Evolutionary conservation across 2,329 filamentous ascomycete species (phyloP), one percentile per base, ranked within the genome.

Genomic region (Beauveria bassiana): DNA sequence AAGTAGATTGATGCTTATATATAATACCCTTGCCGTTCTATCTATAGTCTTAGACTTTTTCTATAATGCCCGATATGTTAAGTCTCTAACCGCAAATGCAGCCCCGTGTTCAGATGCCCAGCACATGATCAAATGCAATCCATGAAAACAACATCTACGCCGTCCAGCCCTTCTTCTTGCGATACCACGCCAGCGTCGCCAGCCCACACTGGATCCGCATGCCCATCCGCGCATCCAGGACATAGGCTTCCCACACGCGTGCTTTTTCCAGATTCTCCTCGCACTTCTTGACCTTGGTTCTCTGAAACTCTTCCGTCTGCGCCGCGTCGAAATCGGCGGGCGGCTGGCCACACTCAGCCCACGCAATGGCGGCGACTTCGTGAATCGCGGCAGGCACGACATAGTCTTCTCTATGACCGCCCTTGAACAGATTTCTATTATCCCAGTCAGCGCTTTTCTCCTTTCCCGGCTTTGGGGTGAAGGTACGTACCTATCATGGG

Each of bases 321-420:
- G 74, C 68, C 0, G 63, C 47, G 3, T 67, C 64, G 6, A 70
- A 72, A 0, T 64, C 70, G 20, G 46, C 26, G 1, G 73, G 72
- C 3, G 77, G 73, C 34, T 74, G 70, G 66, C 77, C 80, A 58
- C 78, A 80, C 68, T 93, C 88, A 62, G 83, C 80, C 93, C 93
- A 99, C 1, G 87, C 78, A 60, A 90, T 85, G 8, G 89, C 91
- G 0, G 86, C 92, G 78, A 95, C 85, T 74, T 99, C 95, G 73
- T 97, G 97, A 66, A 91, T 81, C 1, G 89, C 91, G 0, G 87
- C 85, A 0, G 93, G 90, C 7, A 83, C 78, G 10, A 85, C 79
- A 77, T 89, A 93, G 68, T 89, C 86, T 62, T 93, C 89, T 62
- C 81, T 85, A 2, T 82, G 78, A 0, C 77, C 68, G 2, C 86